phyloP scores from a whole-genome alignment of 352 stramenopile genomes.

The Phytophthora idaei region DNA sequence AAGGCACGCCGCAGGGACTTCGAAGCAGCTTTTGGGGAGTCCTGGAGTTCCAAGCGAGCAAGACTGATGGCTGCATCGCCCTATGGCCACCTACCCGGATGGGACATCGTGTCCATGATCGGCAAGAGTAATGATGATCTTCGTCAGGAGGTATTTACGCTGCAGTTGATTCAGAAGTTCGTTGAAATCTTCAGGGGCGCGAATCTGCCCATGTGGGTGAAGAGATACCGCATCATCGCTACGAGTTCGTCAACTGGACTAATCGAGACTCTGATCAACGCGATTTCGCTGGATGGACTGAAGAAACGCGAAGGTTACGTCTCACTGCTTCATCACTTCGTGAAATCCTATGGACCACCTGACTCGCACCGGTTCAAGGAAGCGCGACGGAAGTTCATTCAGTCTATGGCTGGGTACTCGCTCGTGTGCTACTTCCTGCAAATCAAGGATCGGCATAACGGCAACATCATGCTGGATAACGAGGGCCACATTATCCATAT shows the following conservation, averaged over 20 bases:
- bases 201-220: slow-evolving; percentile 95
- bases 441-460: slow-evolving; percentile 99
- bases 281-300: slow-evolving; percentile 97
- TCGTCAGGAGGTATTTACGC: slow-evolving; percentile 98
- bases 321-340: slow-evolving; percentile 95
- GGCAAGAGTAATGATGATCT: slow-evolving; percentile 99
- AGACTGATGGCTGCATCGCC: slow-evolving; percentile 88
- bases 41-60: slow-evolving; percentile 94
- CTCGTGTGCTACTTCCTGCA: slow-evolving; percentile 98
- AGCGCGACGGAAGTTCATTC: slow-evolving; percentile 96
- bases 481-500: slow-evolving; percentile 99
- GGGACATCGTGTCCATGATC: slow-evolving; percentile 97
- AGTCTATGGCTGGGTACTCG: slow-evolving; percentile 98
- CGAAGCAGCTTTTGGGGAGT: slow-evolving; percentile 94
- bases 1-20: slow-evolving; percentile 82
- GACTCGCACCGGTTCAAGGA: slow-evolving; percentile 89
- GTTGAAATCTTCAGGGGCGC: slow-evolving; percentile 96
- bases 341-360: slow-evolving; percentile 93
- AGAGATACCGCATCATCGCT: slow-evolving; percentile 97
- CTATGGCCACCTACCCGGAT: slow-evolving; percentile 89
- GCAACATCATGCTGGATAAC: slow-evolving; percentile 99
- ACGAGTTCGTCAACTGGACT: slow-evolving; percentile 95
- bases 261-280: slow-evolving; percentile 98
- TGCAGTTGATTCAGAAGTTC: slow-evolving; percentile 98
- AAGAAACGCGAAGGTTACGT: slow-evolving; percentile 97